Evolutionary conservation across 495 filamentous ascomycete species (phyloP).

Genomic region (Hypoxylon fragiforme): DNA sequence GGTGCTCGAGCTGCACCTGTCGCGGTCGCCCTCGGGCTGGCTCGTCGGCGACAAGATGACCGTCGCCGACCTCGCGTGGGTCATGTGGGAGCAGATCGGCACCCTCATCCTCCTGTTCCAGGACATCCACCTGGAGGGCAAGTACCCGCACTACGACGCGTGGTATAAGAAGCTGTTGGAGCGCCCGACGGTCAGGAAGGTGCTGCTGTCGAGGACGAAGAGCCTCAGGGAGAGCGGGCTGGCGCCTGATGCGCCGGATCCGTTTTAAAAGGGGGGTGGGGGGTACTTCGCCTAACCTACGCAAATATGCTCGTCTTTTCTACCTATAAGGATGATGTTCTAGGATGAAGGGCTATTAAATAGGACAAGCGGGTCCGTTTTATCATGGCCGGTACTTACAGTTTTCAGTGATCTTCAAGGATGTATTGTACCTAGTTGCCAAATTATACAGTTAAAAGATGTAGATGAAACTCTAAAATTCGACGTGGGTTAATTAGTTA

Average conservation of each 20-base stretch:
- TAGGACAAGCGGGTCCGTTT: no score
- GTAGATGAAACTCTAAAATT: no score
- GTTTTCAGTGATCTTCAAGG: no score
- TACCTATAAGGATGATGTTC: no score
- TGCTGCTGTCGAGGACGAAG: constrained; percentile 3
- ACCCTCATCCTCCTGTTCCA: constrained; percentile 8
- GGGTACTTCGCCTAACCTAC: no score
- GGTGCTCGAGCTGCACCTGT: constrained; percentile 51
- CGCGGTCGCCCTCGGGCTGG: constrained; percentile 50
- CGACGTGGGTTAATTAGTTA: no score
- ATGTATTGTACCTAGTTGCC: no score
- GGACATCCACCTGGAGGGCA: constrained; percentile 14
- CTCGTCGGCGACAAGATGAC: constrained; percentile 63
- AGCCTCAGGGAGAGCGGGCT: background rate
- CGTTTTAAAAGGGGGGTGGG: no score
- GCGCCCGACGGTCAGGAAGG: constrained; percentile 27
- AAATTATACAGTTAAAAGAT: no score
- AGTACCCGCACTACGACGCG: constrained; percentile 38
- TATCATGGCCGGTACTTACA: no score
- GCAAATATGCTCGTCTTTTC: no score
- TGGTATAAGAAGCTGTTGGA: constrained; percentile 38
- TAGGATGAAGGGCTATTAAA: no score
- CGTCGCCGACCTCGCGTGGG: constrained; percentile 62
- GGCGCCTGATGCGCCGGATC: background rate
- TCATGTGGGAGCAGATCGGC: constrained; percentile 53